Percentiles rank a stretch among this genome's conserved stretches.
Evolutionary conservation across 768 basidiomycete genomes (phyloP).

Genomic region (Boletus reticuloceps): DNA sequence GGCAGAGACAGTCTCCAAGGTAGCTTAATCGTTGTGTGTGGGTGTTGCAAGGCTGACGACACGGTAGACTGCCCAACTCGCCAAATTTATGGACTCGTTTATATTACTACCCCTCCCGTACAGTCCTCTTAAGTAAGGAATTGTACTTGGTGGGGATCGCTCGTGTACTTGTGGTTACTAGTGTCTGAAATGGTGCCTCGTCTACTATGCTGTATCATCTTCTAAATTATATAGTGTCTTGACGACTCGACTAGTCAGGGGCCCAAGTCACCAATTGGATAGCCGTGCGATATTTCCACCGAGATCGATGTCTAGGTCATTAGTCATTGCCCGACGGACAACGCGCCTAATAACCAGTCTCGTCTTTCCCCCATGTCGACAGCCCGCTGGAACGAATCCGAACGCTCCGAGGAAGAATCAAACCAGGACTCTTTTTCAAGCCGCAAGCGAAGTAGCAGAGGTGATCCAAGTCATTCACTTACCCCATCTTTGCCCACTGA

Average conservation of each 20-base stretch:
- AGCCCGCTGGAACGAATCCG: slow-evolving; percentile 53
- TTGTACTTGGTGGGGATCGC: neutral
- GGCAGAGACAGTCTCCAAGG: slow-evolving; percentile 94
- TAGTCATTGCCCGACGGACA: slow-evolving; percentile 4
- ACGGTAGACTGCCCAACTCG: slow-evolving; percentile 80
- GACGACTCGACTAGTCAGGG: neutral
- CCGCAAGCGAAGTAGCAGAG: slow-evolving; percentile 65
- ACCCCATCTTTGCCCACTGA: slow-evolving; percentile 10
- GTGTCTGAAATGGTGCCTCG: no score
- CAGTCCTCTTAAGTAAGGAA: slow-evolving; percentile 74
- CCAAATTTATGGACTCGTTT: slow-evolving; percentile 82
- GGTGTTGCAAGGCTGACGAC: neutral
- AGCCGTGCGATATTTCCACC: slow-evolving; percentile 18
- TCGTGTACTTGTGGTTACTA: no score
- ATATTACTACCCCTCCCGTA: slow-evolving; percentile 78
- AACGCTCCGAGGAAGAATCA: slow-evolving; percentile 57
- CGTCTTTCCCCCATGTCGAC: slow-evolving; percentile 25
- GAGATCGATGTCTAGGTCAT: slow-evolving; percentile 4
- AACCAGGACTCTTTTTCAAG: slow-evolving; percentile 40
- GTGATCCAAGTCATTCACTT: slow-evolving; percentile 30
- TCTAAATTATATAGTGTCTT: neutral
- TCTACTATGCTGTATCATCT: neutral
- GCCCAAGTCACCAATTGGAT: slow-evolving; percentile 6
- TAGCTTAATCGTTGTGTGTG: slow-evolving; percentile 28
- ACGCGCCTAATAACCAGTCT: neutral